Evolutionary conservation across 257 asterid species (phyloP).

Genomic region (Jacaranda copaia): DNA sequence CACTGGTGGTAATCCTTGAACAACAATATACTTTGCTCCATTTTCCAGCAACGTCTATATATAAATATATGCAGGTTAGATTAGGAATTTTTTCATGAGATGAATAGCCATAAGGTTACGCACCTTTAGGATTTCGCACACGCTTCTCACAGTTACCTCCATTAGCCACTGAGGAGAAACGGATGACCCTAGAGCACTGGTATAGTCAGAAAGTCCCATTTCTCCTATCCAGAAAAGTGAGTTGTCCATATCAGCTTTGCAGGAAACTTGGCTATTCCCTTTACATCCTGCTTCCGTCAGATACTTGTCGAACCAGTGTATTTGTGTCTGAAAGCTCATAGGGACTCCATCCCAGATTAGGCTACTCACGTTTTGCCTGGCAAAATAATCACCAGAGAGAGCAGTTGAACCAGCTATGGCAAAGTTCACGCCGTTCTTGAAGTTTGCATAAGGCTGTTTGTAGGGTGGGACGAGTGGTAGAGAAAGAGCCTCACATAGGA

Average conservation of each 20-base stretch:
- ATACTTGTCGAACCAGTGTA: slow-evolving; percentile 52
- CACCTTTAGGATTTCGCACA: slow-evolving; percentile 48
- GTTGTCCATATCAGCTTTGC: slow-evolving; percentile 43
- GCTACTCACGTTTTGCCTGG: slow-evolving; percentile 19
- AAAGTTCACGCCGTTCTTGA: slow-evolving; percentile 44
- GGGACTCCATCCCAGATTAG: slow-evolving; percentile 46
- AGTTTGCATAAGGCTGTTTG: slow-evolving; percentile 36
- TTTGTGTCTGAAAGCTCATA: slow-evolving; percentile 46
- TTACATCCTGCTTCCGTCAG: slow-evolving; percentile 35
- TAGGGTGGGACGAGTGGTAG: slow-evolving; percentile 44
- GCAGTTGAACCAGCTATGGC: slow-evolving; percentile 56
- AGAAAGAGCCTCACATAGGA: slow-evolving; percentile 44
- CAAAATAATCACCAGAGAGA: slow-evolving; percentile 35
- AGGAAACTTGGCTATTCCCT: slow-evolving; percentile 18
- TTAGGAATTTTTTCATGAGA: background rate
- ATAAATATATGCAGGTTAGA: background rate
- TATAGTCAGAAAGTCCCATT: slow-evolving; percentile 50
- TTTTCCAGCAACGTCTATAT: slow-evolving; percentile 35
- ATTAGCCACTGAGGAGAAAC: slow-evolving; percentile 37
- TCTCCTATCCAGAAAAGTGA: slow-evolving; percentile 64
- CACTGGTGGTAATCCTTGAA: slow-evolving; percentile 60
- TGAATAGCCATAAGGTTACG: background rate
- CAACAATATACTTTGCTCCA: slow-evolving; percentile 52
- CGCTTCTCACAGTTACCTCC: slow-evolving; percentile 39
- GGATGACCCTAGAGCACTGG: slow-evolving; percentile 37